Conservation (phyloP, 2,329 filamentous ascomycete genomes). For the Zalaria sp. region DNA sequence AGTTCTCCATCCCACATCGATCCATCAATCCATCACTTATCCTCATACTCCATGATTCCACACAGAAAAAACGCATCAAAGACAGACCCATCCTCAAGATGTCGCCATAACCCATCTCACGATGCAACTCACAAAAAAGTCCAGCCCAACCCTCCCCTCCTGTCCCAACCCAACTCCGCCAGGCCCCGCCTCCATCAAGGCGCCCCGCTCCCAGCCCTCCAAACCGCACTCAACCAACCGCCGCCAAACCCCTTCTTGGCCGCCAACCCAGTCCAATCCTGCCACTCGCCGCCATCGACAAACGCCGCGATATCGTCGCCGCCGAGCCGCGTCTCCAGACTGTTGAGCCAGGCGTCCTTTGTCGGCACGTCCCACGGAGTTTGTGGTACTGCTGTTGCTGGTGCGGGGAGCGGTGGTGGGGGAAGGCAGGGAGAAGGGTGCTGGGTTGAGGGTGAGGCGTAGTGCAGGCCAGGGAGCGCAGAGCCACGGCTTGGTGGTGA, state of each 20-base stretch:
- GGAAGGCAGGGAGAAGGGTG: slow-evolving; percentile 4
- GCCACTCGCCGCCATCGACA: slow-evolving; percentile 21
- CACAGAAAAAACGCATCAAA: no score
- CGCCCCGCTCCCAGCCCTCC: slow-evolving; percentile 6
- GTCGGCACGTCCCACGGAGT: slow-evolving; percentile 12
- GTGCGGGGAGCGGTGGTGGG: slow-evolving; percentile 1
- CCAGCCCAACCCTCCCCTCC: no score
- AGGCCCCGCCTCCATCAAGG: no score
- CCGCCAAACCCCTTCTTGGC: slow-evolving; percentile 9
- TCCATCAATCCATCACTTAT: no score
- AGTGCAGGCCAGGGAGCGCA: slow-evolving; percentile 27
- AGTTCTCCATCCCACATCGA: no score
- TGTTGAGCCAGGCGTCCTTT: slow-evolving; percentile 21
- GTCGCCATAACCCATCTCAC: no score
- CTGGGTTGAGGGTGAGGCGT: slow-evolving; percentile 21
- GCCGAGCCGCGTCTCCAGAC: slow-evolving; percentile 20
- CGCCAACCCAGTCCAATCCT: slow-evolving; percentile 17
- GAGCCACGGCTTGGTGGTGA: slow-evolving; percentile 9
- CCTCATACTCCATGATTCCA: no score
- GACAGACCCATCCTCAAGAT: no score
- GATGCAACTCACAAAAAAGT: no score
- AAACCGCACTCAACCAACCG: slow-evolving; percentile 17
- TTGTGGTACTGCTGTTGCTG: slow-evolving; percentile 3
- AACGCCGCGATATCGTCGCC: slow-evolving; percentile 27
- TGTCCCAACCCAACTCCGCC: no score